Percentiles rank a stretch among this genome's conserved stretches.
phyloP scores from a whole-genome alignment of 1,284 basidiomycete species.

The Sutorius eximius region DNA sequence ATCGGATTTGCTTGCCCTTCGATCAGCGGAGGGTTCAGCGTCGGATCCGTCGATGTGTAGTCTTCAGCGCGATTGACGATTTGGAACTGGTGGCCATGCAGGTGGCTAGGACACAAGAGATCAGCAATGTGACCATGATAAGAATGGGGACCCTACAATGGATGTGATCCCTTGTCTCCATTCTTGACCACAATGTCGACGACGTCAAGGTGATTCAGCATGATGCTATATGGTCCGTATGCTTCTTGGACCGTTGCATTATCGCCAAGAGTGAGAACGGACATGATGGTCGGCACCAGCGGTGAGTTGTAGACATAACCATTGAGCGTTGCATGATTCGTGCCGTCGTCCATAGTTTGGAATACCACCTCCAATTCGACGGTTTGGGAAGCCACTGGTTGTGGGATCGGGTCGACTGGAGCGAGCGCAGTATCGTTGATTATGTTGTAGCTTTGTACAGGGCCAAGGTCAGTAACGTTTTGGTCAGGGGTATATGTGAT shows the following conservation, averaged over 20 bases:
- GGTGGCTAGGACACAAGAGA: slow-evolving; percentile 50
- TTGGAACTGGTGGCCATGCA: slow-evolving; percentile 83
- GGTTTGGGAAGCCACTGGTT: slow-evolving; percentile 45
- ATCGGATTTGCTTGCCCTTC: slow-evolving; percentile 83
- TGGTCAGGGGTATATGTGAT: slow-evolving; percentile 63
- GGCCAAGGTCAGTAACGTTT: slow-evolving; percentile 48
- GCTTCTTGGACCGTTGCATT: slow-evolving; percentile 69
- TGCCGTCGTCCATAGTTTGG: slow-evolving; percentile 76
- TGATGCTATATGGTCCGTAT: slow-evolving; percentile 79
- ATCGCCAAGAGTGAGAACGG: slow-evolving; percentile 71
- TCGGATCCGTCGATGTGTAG: slow-evolving; percentile 75
- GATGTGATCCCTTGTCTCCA: slow-evolving; percentile 73
- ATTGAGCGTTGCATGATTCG: slow-evolving; percentile 77
- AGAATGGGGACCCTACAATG: slow-evolving; percentile 59
- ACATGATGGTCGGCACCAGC: slow-evolving; percentile 72
- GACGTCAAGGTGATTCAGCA: slow-evolving; percentile 74
- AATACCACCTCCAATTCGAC: slow-evolving; percentile 61
- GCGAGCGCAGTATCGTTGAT: slow-evolving; percentile 65
- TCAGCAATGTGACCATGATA: not conserved
- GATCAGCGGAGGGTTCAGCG: slow-evolving; percentile 77
- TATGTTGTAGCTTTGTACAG: slow-evolving; percentile 53
- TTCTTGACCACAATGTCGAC: slow-evolving; percentile 84
- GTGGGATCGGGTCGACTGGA: slow-evolving; percentile 49
- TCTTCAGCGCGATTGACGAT: slow-evolving; percentile 73
- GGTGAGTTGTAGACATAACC: slow-evolving; percentile 69